Conservation (phyloP, 306 rosid species). For the Lithocarpus polystachyus region DNA sequence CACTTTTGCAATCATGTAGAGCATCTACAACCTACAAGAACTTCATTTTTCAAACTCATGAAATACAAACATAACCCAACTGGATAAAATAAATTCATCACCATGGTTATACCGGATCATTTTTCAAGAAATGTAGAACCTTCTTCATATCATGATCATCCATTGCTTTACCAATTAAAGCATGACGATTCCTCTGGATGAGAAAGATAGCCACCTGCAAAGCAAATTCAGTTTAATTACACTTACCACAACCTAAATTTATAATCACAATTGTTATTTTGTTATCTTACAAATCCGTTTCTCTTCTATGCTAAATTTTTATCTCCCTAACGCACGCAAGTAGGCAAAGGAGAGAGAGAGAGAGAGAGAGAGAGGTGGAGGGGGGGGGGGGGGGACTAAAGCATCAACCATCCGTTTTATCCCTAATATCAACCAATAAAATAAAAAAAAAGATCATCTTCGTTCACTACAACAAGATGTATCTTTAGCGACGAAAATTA, state of each 20-base stretch:
- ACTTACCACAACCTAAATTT: not conserved
- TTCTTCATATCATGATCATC: constrained; percentile 93
- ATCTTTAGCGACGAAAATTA: too few relatives aligned
- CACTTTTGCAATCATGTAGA: constrained; percentile 96
- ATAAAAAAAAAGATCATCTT: too few relatives aligned
- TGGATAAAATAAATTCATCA: constrained; percentile 7
- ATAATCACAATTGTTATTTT: not conserved
- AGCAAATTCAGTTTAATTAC: constrained; percentile 19
- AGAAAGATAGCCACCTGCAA: constrained; percentile 97
- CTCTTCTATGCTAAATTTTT: not conserved
- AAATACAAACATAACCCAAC: constrained; percentile 20
- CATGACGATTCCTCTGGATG: constrained; percentile 97
- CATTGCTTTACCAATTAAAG: constrained; percentile 97
- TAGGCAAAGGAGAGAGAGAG: too few relatives aligned
- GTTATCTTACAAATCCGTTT: not conserved
- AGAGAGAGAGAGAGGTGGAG: not conserved
- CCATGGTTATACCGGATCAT: constrained; percentile 68
- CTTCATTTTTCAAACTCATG: constrained; percentile 14
- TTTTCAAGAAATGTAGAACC: constrained; percentile 83
- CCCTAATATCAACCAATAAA: not conserved
- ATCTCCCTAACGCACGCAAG: not conserved
- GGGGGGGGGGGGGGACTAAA: too few relatives aligned
- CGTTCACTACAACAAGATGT: too few relatives aligned
- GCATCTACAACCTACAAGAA: constrained; percentile 80
- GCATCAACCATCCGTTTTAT: not conserved